Percentiles rank a stretch among this genome's conserved stretches.
phyloP scores from a whole-genome alignment of 2,329 filamentous ascomycete species.

The Alternaria triticina region DNA sequence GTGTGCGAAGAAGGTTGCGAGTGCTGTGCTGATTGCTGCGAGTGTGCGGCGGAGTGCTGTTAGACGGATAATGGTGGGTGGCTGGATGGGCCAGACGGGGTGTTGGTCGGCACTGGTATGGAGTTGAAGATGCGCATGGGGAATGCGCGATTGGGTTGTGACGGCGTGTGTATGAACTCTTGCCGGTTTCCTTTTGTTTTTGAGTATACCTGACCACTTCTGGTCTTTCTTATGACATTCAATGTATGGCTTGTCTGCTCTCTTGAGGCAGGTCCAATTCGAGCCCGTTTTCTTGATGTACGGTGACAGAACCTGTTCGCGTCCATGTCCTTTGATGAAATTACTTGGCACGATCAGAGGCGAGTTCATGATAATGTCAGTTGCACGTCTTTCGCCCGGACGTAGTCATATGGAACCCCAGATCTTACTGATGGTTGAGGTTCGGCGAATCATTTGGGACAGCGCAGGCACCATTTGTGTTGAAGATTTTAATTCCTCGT shows the following conservation, averaged over 20 bases:
- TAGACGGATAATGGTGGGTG: not conserved
- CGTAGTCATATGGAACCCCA: not conserved
- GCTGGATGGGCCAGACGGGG: not conserved
- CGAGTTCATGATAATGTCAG: not conserved
- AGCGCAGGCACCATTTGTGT: not conserved
- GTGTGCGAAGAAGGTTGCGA: conserved; percentile 69
- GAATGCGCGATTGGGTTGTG: not conserved
- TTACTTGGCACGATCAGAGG: not conserved
- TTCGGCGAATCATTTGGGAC: not conserved
- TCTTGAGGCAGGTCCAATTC: not conserved
- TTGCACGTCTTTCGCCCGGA: not conserved
- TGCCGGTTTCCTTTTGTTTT: not conserved
- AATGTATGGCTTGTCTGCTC: not conserved
- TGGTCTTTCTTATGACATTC: not conserved
- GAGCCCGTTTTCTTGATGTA: not conserved
- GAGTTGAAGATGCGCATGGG: not conserved
- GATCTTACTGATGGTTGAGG: not conserved
- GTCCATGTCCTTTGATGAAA: not conserved
- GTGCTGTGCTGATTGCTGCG: conserved; percentile 68
- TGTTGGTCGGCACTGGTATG: no score
- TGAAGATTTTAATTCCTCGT: not conserved
- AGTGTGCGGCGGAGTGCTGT: conserved; percentile 43
- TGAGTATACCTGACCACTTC: not conserved
- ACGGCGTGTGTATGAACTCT: not conserved
- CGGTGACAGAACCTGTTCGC: not conserved